Percentiles rank a stretch among this genome's conserved stretches.
Evolutionary conservation across 148 eudicot species (phyloP).

Genomic region (Persicaria tinctoria): DNA sequence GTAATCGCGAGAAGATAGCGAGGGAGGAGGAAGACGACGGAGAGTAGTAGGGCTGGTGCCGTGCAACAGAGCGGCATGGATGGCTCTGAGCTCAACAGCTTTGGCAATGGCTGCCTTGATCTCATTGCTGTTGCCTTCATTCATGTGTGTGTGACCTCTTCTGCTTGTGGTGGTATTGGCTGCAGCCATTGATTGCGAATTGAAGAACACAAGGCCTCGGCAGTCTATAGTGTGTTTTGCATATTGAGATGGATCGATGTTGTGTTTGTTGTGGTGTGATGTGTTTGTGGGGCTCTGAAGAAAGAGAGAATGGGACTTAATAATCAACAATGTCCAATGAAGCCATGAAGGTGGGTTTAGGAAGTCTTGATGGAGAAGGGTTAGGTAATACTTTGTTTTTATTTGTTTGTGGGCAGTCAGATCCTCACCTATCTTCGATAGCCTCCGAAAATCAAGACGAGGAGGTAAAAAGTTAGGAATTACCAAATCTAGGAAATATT

Average conservation of each 20-base stretch:
- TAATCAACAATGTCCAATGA: too few relatives aligned
- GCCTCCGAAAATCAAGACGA: too few relatives aligned
- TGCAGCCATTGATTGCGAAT: slow-evolving; percentile 29
- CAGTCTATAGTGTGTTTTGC: background rate
- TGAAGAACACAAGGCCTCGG: background rate
- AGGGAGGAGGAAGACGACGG: slow-evolving; percentile 26
- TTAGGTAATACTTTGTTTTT: too few relatives aligned
- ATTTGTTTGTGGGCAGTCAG: too few relatives aligned
- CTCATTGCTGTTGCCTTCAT: slow-evolving; percentile 39
- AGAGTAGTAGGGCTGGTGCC: slow-evolving; percentile 31
- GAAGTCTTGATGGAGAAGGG: too few relatives aligned
- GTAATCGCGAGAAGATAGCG: slow-evolving; percentile 71
- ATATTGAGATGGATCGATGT: background rate
- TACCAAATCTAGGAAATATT: too few relatives aligned
- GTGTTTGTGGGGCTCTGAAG: background rate
- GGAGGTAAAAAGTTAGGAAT: too few relatives aligned
- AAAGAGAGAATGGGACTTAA: background rate
- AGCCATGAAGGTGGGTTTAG: too few relatives aligned
- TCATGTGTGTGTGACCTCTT: slow-evolving; percentile 5
- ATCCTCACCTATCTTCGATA: too few relatives aligned
- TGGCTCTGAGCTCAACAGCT: slow-evolving; percentile 79
- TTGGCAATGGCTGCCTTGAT: slow-evolving; percentile 74
- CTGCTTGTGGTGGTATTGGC: slow-evolving; percentile 13
- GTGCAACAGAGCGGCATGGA: slow-evolving; percentile 69
- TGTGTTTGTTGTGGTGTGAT: background rate